These are phyloP conservation scores for Penicillium sp. DNA, from an alignment of 2,329 filamentous ascomycete species.

Conservation along the genomic window DNA sequence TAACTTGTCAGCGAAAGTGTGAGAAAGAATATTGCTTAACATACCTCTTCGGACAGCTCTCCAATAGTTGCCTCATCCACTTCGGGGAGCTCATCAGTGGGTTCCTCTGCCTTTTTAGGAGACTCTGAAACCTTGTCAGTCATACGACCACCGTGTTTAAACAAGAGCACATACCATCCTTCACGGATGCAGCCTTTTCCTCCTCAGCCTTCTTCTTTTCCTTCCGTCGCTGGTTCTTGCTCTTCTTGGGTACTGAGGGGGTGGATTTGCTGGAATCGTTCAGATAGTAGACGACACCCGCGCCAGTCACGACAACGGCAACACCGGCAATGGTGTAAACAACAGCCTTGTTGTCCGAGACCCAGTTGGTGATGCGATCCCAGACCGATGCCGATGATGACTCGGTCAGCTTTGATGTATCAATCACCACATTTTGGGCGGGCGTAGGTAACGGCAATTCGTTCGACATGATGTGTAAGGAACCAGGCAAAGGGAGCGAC, in stretches of 20 bases:
- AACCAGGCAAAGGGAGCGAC: constrained; percentile 23
- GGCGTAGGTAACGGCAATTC: constrained; percentile 38
- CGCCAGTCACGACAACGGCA: constrained; percentile 85
- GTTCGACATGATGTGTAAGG: constrained; percentile 43
- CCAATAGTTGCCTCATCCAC: constrained; percentile 52
- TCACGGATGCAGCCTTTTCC: constrained; percentile 49
- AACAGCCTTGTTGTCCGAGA: constrained; percentile 89
- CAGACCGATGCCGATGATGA: constrained; percentile 68
- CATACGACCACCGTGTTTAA: constrained; percentile 2
- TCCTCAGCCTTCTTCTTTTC: constrained; percentile 57
- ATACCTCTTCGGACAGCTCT: constrained; percentile 49
- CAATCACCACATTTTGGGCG: constrained; percentile 41
- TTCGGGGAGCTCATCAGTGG: constrained; percentile 67
- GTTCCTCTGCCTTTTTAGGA: constrained; percentile 51
- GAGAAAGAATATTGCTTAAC: constrained; percentile 10
- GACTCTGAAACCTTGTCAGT: constrained; percentile 29
- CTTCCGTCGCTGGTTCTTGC: constrained; percentile 89
- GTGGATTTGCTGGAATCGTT: constrained; percentile 51
- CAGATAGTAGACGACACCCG: constrained; percentile 91
- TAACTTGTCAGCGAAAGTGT: constrained; percentile 19
- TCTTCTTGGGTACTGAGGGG: constrained; percentile 59
- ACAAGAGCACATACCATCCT: constrained; percentile 36
- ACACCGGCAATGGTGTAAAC: constrained; percentile 97
- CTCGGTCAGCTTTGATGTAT: constrained; percentile 44
- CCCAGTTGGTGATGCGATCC: constrained; percentile 90